phyloP scores from a whole-genome alignment of 441 rosid genomes.

The Capsella rubella region DNA sequence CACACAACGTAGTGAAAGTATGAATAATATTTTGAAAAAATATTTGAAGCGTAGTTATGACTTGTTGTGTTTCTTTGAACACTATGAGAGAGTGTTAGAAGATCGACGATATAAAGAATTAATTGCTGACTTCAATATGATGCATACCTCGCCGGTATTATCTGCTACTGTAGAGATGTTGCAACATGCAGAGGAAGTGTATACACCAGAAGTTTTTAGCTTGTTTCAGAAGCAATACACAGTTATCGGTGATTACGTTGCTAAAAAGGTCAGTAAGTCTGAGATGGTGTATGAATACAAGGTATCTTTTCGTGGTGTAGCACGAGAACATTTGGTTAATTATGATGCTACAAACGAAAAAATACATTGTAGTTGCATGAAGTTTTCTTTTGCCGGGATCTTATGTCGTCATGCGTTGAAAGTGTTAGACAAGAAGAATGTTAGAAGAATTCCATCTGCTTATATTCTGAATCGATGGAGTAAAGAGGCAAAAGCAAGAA shows the following conservation, averaged over 20 bases:
- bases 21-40: conserved; percentile 1
- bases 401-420: no score
- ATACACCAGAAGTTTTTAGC: neutral
- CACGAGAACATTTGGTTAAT: no score
- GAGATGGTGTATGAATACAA: no score
- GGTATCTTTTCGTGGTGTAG: no score
- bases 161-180: neutral
- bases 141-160: neutral
- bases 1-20: neutral
- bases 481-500: neutral
- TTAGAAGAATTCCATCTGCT: neutral
- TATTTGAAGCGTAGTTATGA: neutral
- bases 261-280: no score
- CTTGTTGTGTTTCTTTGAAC: neutral
- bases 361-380: no score
- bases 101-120: neutral
- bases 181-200: conserved; percentile 1
- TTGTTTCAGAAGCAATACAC: no score
- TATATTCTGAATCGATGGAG: neutral
- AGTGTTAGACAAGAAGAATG: neutral
- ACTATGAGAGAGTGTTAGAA: neutral
- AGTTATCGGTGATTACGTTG: no score
- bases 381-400: no score
- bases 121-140: neutral
- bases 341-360: no score